These are phyloP conservation scores for Byssochlamys sp. DNA, from an alignment of 2,329 filamentous ascomycete species.

Conservation along the genomic window DNA sequence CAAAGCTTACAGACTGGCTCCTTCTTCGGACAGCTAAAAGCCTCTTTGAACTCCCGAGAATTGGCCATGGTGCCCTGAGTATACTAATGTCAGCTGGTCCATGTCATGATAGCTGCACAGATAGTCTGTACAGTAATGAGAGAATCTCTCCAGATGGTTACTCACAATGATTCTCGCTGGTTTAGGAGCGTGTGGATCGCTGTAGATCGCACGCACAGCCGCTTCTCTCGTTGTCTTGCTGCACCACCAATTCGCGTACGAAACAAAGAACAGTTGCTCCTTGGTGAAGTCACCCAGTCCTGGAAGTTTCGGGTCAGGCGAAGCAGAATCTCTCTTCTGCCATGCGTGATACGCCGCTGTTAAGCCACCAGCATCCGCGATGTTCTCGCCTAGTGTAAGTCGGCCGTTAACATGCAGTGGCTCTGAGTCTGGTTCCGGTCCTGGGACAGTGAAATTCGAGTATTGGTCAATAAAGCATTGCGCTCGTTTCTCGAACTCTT, in stretches of 20 bases:
- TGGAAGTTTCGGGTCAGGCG: slow-evolving; percentile 47
- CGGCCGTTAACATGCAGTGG: slow-evolving; percentile 53
- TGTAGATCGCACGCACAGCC: slow-evolving; percentile 49
- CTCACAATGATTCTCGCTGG: slow-evolving; percentile 47
- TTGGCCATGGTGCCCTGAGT: slow-evolving; percentile 54
- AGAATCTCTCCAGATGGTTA: slow-evolving; percentile 5
- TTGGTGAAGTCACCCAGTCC: slow-evolving; percentile 54
- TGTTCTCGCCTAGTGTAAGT: slow-evolving; percentile 59
- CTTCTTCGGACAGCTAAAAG: slow-evolving; percentile 56
- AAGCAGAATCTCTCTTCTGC: slow-evolving; percentile 47
- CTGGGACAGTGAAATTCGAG: slow-evolving; percentile 49
- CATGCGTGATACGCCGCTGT: slow-evolving; percentile 56
- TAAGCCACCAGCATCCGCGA: slow-evolving; percentile 61
- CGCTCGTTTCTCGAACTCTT: slow-evolving; percentile 49
- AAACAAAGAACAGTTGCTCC: slow-evolving; percentile 61
- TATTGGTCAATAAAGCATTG: slow-evolving; percentile 63
- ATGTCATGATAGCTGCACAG: background rate
- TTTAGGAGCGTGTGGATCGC: slow-evolving; percentile 57
- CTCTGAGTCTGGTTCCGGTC: slow-evolving; percentile 41
- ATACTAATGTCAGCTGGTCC: background rate
- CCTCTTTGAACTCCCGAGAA: slow-evolving; percentile 57
- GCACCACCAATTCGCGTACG: slow-evolving; percentile 58
- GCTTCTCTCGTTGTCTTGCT: slow-evolving; percentile 52
- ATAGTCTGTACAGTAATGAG: slow-evolving; percentile 2
- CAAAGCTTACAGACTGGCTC: slow-evolving; percentile 62